Evolutionary conservation across 2,329 filamentous ascomycete genomes (phyloP), one percentile per base, ranked within the genome.

Genomic region (Aureobasidium lini): DNA sequence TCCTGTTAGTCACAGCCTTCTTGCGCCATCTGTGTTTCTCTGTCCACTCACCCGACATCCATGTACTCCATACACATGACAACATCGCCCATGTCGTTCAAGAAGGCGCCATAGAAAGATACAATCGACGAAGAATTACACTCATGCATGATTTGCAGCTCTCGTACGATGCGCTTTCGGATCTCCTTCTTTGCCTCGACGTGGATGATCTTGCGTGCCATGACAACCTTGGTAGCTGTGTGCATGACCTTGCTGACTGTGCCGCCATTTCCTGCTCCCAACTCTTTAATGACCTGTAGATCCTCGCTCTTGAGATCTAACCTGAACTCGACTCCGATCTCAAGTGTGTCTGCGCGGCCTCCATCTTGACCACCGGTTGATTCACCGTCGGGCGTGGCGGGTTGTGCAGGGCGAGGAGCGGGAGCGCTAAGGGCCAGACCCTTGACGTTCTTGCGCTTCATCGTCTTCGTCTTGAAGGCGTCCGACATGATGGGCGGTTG

Each of bases 61-160:
- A 96, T 96, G 72, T 99, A 97, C 74, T 99, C 94, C 94, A 99
- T 99, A 74, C 94, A 99, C 87, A 99, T 93, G 67, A 97, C 95
- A 61, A 99, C 95, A 76, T 99, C 94, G 71, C 95, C 93, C 63
- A 91, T 91, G 70, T 95, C 89, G 71, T 96, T 97, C 70, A 97
- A 83, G 71, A 97, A 99, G 39, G 94, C 94, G 62, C 94, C 94
- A 70, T 97, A 97, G 75, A 96, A 99, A 58, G 88, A 96, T 62
- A 99, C 94, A 69, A 99, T 97, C 73, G 95, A 92, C 62, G 94
- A 89, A 23, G 90, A 96, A 70, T 96, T 94, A 75, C 94, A 99
- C 69, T 95, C 90, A 72, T 96, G 92, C 86, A 97, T 97, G 66
- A 99, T 96, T 72, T 96, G 92, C 56, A 99, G 83, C 74, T 99